A percentile compares a stretch with the other conserved stretches of the same genome.
These are phyloP conservation scores for Solanum corneliomulleri DNA, from an alignment of 257 asterid genomes.

Conservation along the genomic window DNA sequence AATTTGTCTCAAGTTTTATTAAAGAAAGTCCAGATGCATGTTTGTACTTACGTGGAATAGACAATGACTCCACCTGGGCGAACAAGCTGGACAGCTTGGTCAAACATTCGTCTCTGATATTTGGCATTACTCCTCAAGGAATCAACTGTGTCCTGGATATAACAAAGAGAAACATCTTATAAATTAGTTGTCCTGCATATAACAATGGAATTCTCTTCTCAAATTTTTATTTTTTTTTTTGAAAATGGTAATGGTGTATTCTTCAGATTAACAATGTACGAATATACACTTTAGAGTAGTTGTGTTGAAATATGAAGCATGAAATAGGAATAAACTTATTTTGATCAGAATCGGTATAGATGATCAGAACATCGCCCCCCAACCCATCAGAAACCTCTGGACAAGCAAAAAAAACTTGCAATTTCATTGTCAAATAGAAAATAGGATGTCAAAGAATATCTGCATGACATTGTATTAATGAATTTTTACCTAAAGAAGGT, in stretches of 20 bases:
- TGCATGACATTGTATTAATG: background rate
- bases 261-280: background rate
- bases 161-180: background rate
- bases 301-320: background rate
- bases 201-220: background rate
- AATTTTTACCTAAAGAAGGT: background rate
- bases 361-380: background rate
- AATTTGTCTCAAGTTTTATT: background rate
- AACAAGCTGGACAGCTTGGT: constrained; percentile 97
- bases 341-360: background rate
- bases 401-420: background rate
- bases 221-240: no score
- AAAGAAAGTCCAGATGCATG: background rate
- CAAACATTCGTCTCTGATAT: constrained; percentile 88
- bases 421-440: background rate
- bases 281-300: background rate
- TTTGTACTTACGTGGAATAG: constrained; percentile 77
- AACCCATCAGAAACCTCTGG: background rate
- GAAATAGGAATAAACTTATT: background rate
- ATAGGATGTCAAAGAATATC: background rate
- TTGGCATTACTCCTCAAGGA: constrained; percentile 75
- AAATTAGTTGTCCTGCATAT: background rate
- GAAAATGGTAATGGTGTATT: no score
- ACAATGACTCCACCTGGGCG: constrained; percentile 94
- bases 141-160: constrained; percentile 60